Evolutionary conservation across 208 protist species (phyloP), one percentile per base, ranked within the genome.

Genomic region (Endotrypanum monterogeii): DNA sequence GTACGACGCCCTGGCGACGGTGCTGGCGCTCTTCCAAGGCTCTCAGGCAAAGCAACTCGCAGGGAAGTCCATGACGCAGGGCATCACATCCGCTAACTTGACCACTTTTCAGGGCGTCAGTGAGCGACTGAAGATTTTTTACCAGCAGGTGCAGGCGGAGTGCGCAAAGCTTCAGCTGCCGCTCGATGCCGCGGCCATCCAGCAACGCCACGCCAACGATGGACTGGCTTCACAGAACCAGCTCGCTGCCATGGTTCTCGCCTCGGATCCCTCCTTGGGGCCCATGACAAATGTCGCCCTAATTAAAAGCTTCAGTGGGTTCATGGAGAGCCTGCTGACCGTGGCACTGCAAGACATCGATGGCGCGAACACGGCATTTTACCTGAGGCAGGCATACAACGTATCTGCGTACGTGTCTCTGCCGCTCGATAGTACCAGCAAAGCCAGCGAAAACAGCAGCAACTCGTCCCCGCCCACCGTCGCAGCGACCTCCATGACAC

Each of bases 151-250:
- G 48, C 81, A 84, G 25, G 73, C 66, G 23, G 87, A 92, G 80
- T 93, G 87, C 61, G 62, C 50, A 20, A 76, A 84, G 50, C 69
- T 94, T 55, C 84, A 94, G 80, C 82, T 96, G 23, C 82, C 89
- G 32, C 79, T 96, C 25, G 92, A 96, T 74, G 73, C 73, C 58
- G 73, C 67, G 20, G 83, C 74, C n/a, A 93, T 96, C 48, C 90
- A 95, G 78, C 89, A 87, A 66, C 88, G 84, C 16, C 92, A 96
- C 82, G 88, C 90, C 14, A 86, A 63, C 65, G 92, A 96, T 75
- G 92, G 92, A 5, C 68, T 96, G 39, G 90, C 89, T 25, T 94
- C 92, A 50, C 85, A 93, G 74, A 95, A 95, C 81, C 89, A 95
- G 51, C 67, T 96, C 35, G 92, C 92, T 12, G 87, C 90, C 30